These are phyloP conservation scores for Blastobotrys ciferrii DNA, from an alignment of 1,139 yeast species.

Conservation along the genomic window DNA sequence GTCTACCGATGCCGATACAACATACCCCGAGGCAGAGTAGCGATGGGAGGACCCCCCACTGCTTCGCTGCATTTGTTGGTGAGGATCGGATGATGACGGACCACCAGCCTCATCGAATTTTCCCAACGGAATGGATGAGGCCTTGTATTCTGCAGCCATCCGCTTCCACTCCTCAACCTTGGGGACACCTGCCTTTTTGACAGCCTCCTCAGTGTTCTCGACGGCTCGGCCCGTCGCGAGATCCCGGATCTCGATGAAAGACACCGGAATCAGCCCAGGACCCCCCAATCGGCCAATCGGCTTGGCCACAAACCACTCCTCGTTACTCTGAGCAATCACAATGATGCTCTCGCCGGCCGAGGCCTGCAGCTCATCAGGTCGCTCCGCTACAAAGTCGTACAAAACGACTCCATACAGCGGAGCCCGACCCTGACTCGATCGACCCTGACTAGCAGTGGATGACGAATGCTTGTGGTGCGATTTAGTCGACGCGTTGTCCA, in stretches of 20 bases:
- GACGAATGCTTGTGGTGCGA: constrained; percentile 12
- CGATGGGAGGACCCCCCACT: neutral
- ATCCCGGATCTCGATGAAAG: constrained; percentile 84
- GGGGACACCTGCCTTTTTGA: constrained; percentile 69
- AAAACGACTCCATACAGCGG: constrained; percentile 65
- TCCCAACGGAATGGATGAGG: constrained; percentile 81
- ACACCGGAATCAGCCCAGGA: constrained; percentile 92
- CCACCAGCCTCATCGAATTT: constrained; percentile 35
- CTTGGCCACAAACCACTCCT: constrained; percentile 97
- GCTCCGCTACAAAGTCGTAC: constrained; percentile 85
- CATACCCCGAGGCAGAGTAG: constrained; percentile 21
- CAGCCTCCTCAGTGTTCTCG: constrained; percentile 50
- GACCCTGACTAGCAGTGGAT: constrained; percentile 1
- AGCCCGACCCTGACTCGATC: constrained; percentile 18
- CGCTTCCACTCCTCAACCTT: constrained; percentile 95
- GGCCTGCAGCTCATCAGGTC: constrained; percentile 83
- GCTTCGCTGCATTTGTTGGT: constrained; percentile 13
- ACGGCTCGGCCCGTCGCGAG: constrained; percentile 58
- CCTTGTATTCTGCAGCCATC: constrained; percentile 88
- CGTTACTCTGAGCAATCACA: constrained; percentile 92
- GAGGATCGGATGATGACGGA: constrained; percentile 15
- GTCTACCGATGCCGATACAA: constrained; percentile 69
- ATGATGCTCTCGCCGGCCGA: constrained; percentile 84
- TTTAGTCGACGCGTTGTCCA: constrained; percentile 40
- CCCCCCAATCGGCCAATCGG: constrained; percentile 95